phyloP scores from a whole-genome alignment of 2,329 filamentous ascomycete genomes.

The Nothophoma quercina region DNA sequence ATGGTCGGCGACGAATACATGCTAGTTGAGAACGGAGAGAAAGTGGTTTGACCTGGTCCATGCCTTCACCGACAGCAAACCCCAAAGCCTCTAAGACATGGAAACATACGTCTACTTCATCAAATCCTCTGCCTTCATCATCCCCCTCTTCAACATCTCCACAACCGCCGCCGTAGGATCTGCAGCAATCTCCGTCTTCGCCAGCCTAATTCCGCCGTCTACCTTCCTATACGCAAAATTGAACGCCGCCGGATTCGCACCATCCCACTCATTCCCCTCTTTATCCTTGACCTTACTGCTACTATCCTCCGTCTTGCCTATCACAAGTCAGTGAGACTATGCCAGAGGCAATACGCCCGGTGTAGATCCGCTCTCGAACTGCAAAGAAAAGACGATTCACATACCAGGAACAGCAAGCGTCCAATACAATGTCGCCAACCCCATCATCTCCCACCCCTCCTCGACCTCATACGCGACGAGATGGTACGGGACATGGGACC shows the following conservation, averaged over 20 bases:
- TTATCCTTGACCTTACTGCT: slow-evolving; percentile 9
- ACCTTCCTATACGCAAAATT: slow-evolving; percentile 15
- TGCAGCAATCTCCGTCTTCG: slow-evolving; percentile 12
- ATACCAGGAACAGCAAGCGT: slow-evolving; percentile 15
- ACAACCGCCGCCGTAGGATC: slow-evolving; percentile 19
- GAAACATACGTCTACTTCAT: slow-evolving; percentile 9
- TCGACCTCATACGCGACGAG: slow-evolving; percentile 17
- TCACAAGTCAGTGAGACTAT: no score
- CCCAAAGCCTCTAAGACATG: no score
- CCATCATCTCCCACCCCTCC: slow-evolving; percentile 21
- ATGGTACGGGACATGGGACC: slow-evolving; percentile 10
- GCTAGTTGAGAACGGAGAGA: slow-evolving; percentile 48
- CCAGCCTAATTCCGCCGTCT: slow-evolving; percentile 6
- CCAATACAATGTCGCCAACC: slow-evolving; percentile 17
- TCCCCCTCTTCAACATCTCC: slow-evolving; percentile 21
- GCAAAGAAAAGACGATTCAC: no score
- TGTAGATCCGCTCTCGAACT: no score
- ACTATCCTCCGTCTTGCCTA: no score
- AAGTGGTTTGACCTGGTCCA: slow-evolving; percentile 28
- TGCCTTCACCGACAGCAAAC: no score
- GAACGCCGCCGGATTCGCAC: slow-evolving; percentile 14
- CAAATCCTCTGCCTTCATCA: slow-evolving; percentile 25
- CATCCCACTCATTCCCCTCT: slow-evolving; percentile 21
- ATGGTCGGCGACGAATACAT: slow-evolving; percentile 57
- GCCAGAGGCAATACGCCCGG: no score